Base-by-base conservation (phyloP, 768 basidiomycete species). In the Hygrocybe punicea region DNA sequence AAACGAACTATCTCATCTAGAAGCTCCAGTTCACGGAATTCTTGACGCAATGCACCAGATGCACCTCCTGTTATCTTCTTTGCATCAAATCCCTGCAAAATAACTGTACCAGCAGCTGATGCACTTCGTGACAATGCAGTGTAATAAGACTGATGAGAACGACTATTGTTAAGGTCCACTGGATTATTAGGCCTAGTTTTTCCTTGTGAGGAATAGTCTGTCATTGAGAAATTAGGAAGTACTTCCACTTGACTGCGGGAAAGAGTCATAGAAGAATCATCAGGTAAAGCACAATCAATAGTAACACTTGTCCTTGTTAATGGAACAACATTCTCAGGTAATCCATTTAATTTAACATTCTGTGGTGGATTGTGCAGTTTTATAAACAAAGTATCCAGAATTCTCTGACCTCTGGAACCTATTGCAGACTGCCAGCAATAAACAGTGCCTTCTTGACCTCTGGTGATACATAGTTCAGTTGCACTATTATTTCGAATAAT, bases 401-500 rank as follows among this genome's bases (percentile, higher is more conserved):
- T 39, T n/a, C 13, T 17, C 37, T 61, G 61, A 6, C 62, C 65
- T 24, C 53, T 23, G 9, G 53, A 17, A 11, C 63, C 61, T 11
- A 21, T 56, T 36, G 17, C 25, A 17, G 56, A 50, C 14, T 65
- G 45, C 71, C 71, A 73, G 1, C 64, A 65, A 54, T 51, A 40
- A 5, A 73, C 66, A 40, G 42, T 46, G 2, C 56, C 71, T 55
- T 71, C 67, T 60, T 69, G 67, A 3, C 71, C 71, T 52, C 67
- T 67, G 17, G 71, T 72, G 2, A 71, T 69, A 47, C 69, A 67
- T 4, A 67, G 52, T 25, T 71, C 70, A 25, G 69, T 71, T 4
- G 65, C 67, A 39, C 61, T 54, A 62, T 72, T 72, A 47, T 61
- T 58, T 17, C 60, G 42, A 9, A 71, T 60, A 53, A 70, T 65